Evolutionary conservation across 306 rosid genomes (phyloP), one percentile per base, ranked within the genome.

Genomic region (Medicago lupulina): DNA sequence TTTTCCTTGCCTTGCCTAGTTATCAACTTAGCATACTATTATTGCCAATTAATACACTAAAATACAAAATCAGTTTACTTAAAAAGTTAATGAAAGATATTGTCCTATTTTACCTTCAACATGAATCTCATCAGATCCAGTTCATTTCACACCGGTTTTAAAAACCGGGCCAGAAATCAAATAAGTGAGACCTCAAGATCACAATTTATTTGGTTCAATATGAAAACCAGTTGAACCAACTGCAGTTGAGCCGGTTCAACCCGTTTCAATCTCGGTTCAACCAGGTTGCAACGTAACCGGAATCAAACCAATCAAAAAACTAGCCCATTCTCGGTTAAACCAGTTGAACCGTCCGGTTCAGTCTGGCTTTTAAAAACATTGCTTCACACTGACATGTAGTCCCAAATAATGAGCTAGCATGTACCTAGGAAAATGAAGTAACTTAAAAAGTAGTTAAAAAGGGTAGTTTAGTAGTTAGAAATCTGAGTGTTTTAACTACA

Each of bases 401-500:
- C 62, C 21, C 64, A 55, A 77, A 70, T 7, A 46, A 65, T 34
- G 58, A 70, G 76, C 77, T 69, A 79, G 34, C 31, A 78, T 62
- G 76, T 75, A 60, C 51, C 70, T 63, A 51, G 62, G 63, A 70
- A 16, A 51, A 67, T 69, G 79, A 65, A 73, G 79, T 78, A 62
- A 49, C 38, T 38, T 73, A 66, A 77, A 67, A 68, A 74, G 74
- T 57, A 58, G 82, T 77, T 75, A 75, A 67, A 75, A 75, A 69
- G 53, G 59, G 47, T 34, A 71, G 77, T 28, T 66, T 17, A 79
- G 81, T 72, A 77, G 84, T 75, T 79, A 69, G 79, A 65, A 83
- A 70, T 60, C 76, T 18, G 9, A 76, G 61, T 73, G 83, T 80
- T 85, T 76, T 79, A 82, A 74, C 76, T 85, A 79, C 82, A 83